Evolutionary conservation across 805 yeast genomes (phyloP), one percentile per base, ranked within the genome.

Genomic region (Candida andamanensis): DNA sequence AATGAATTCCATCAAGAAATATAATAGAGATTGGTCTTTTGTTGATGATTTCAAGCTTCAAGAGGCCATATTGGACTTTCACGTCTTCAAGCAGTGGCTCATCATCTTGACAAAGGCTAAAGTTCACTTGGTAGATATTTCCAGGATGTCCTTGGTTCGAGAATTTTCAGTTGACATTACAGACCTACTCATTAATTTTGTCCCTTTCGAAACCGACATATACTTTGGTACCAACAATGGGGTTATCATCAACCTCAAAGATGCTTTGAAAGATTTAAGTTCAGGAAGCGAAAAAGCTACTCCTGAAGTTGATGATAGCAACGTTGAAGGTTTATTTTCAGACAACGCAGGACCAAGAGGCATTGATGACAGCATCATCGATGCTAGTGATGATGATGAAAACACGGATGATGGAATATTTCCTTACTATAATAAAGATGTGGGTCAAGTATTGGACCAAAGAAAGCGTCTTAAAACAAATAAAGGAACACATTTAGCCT

Each of bases 51-150:
- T 23, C 27, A 35, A 32, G n/a, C 17, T 36, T 9, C 37, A 39
- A 1, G 35, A 45, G 4, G 48, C 52, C 5, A 52, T 78, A 10
- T 64, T 73, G 5, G 80, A 74, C 30, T 46, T 82, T 29, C 69
- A 61, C 40, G n/a, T n/a, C n/a, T n/a, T n/a, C n/a, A n/a, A n/a
- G n/a, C n/a, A n/a, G n/a, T n/a, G n/a, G n/a, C 33, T 86, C 2
- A 90, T 89, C 0, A 66, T 78, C 5, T 63, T 75, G 11, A 77
- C 82, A 9, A 54, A 71, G 9, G 16, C 24, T 4, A 28, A 30
- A 17, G 22, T 42, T 5, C 4, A 15, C 4, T 35, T 89, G 4
- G 80, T 85, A 79, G 72, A 80, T 41, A 53, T 71, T 14, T 28
- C 44, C 34, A 5, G 50, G 58, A 6, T 58, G 56, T 32, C 60